Conservation (phyloP, 805 yeast species). For the Kregervanrija pseudodelftensis region DNA sequence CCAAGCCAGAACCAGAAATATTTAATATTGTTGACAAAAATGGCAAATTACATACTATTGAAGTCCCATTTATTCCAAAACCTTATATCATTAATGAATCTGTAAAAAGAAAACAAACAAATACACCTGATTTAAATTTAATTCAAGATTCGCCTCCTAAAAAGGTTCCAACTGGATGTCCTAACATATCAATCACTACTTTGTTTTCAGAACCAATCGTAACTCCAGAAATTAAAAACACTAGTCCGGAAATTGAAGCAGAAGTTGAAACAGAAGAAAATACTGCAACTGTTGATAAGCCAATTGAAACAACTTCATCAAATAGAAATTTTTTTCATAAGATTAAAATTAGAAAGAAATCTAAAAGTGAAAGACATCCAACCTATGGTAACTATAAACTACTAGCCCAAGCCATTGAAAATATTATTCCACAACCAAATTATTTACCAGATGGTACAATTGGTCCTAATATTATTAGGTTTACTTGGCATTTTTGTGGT, state of each 20-base stretch:
- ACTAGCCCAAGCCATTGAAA: conserved; percentile 31
- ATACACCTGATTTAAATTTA: background rate
- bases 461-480: conserved; percentile 72
- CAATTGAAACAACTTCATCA: conserved; percentile 1
- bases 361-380: conserved; percentile 16
- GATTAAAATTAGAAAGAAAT: conserved; percentile 22
- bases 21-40: background rate
- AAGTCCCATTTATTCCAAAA: conserved; percentile 7
- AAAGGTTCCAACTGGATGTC: background rate
- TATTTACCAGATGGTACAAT: conserved; percentile 59
- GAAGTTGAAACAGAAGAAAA: background rate
- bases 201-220: background rate
- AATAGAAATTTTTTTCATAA: conserved; percentile 17
- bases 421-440: conserved; percentile 27
- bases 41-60: background rate
- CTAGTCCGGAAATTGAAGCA: background rate
- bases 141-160: background rate
- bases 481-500: conserved; percentile 88
- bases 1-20: background rate
- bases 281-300: background rate
- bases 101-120: conserved; percentile 1
- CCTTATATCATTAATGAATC: conserved; percentile 8
- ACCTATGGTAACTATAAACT: conserved; percentile 25
- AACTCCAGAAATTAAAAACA: background rate
- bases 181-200: background rate